Base-by-base conservation (phyloP, 805 yeast genomes). In the Candida ficus region DNA sequence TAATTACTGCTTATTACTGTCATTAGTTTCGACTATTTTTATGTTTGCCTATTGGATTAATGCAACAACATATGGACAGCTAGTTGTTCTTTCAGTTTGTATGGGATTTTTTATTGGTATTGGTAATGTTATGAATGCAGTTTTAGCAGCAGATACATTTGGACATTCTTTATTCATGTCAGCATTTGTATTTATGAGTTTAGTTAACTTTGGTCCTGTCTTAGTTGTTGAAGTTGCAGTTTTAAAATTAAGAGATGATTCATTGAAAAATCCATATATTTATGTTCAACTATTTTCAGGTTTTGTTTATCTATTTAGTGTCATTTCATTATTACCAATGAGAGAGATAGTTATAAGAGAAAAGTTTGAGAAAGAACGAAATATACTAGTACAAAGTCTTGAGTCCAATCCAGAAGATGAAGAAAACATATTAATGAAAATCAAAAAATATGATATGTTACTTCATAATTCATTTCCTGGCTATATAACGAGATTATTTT, bases 221-320 rank as follows among this genome's bases (percentile, higher is more conserved):
- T 55, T 77, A 14, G 69, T 70, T n/a, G 66, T 75, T 6, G 84
- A 78, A 54, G 73, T 76, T 3, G 69, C 78, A 35, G 83, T 78
- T 0, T 68, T 78, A 35, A 65, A 75, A 0, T 50, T 78, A 36
- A 66, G 62, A 36, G 60, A 53, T 11, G 39, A 53, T 20, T 23
- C 39, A 0, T 35, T 56, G 7, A 34, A 49, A 11, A 45, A 47
- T 10, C 85, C 86, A 2, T 81, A 70, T 48, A 50, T 73, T 12
- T 68, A 79, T 48, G 68, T 82, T 0, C 86, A 80, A 51, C 68
- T 78, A 1, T 78, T 78, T 56, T 69, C 77, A 2, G 87, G 84
- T 1, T 51, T 68, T 11, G 58, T 73, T 31, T 73, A 67, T 45
- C 53, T 71, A 11, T 59, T 58, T 11, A 73, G 73, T 0, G 53